These are phyloP conservation scores for Acarospora socialis DNA, from an alignment of 2,329 filamentous ascomycete genomes.

Conservation along the genomic window DNA sequence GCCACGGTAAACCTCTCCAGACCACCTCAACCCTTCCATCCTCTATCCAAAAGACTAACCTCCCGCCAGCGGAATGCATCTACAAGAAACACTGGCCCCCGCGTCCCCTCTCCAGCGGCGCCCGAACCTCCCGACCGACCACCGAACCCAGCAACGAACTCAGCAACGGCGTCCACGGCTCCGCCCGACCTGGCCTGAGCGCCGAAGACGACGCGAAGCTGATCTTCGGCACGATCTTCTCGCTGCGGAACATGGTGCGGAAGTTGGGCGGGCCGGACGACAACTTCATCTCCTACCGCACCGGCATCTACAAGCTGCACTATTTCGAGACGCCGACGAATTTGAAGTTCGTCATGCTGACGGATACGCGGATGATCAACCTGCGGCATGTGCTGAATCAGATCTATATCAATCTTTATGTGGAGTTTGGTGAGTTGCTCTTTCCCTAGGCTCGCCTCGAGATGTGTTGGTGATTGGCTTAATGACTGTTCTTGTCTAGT, in stretches of 20 bases:
- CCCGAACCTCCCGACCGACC: constrained; percentile 35
- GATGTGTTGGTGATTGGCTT: not conserved
- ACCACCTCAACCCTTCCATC: constrained; percentile 1
- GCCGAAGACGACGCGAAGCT: constrained; percentile 83
- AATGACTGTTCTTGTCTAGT: constrained; percentile 25
- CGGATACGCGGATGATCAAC: constrained; percentile 74
- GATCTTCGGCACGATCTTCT: constrained; percentile 94
- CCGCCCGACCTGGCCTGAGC: constrained; percentile 29
- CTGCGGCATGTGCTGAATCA: constrained; percentile 92
- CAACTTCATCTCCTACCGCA: constrained; percentile 83
- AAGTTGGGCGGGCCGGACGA: constrained; percentile 90
- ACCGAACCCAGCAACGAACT: constrained; percentile 33
- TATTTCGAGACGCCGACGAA: constrained; percentile 97
- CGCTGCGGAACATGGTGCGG: constrained; percentile 87
- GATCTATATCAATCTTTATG: constrained; percentile 96
- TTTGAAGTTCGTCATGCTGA: constrained; percentile 92
- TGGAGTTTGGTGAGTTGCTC: constrained; percentile 65
- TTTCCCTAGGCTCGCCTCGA: not conserved
- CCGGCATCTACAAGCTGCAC: constrained; percentile 91
- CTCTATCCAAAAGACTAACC: constrained; percentile 3
- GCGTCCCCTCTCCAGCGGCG: constrained; percentile 31
- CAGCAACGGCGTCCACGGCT: constrained; percentile 19
- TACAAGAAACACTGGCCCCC: constrained; percentile 79
- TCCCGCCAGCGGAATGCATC: constrained; percentile 72
- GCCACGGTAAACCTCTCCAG: constrained; percentile 55